These are phyloP conservation scores for Rheum nobile DNA, from an alignment of 148 eudicot genomes.

Conservation along the genomic window DNA sequence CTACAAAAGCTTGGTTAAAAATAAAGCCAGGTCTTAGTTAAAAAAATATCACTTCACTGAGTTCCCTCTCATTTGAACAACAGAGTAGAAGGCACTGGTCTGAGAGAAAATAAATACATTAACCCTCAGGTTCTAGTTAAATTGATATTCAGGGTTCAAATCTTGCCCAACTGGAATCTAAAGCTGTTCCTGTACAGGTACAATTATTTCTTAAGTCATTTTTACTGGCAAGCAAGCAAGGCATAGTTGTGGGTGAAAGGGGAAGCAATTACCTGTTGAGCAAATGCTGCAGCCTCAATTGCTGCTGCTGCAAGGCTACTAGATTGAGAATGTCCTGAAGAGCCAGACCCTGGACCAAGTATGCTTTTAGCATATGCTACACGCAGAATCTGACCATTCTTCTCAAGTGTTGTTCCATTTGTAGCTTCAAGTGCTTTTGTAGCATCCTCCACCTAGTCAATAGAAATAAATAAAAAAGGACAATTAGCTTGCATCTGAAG, in stretches of 20 bases:
- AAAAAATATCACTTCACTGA: background rate
- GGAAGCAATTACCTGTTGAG: constrained; percentile 71
- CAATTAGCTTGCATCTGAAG: background rate
- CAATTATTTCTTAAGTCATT: background rate
- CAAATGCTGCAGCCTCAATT: constrained; percentile 94
- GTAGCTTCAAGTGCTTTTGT: constrained; percentile 91
- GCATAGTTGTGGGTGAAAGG: background rate
- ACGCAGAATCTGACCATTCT: constrained; percentile 85
- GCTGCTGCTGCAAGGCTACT: constrained; percentile 99
- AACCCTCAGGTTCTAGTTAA: background rate
- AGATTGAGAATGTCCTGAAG: constrained; percentile 65
- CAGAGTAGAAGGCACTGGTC: background rate
- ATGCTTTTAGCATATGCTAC: constrained; percentile 98
- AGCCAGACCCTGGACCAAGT: constrained; percentile 72
- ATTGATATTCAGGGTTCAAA: background rate
- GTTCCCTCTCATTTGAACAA: background rate
- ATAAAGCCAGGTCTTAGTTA: background rate
- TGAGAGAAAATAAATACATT: background rate
- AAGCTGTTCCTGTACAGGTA: background rate
- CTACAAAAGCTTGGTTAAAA: background rate
- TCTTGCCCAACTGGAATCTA: background rate
- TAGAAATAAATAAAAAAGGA: background rate
- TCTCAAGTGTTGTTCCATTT: constrained; percentile 80
- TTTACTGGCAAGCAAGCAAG: background rate
- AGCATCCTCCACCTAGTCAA: constrained; percentile 79